Evolutionary conservation across 1,284 basidiomycete species (phyloP).

Genomic region (Cryptococcus hybrid): DNA sequence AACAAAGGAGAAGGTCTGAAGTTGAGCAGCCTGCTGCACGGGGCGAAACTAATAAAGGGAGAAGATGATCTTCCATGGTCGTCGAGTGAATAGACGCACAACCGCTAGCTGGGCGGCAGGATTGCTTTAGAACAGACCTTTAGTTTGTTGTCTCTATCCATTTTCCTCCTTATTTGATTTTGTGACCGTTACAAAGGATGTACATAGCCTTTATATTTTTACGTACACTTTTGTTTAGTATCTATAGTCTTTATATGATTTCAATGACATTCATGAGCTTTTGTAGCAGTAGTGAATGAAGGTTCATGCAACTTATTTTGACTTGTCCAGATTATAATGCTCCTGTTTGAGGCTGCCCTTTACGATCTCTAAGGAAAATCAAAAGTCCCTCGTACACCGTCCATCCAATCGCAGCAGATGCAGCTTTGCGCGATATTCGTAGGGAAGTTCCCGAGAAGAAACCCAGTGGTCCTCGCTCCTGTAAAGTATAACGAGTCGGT

Average conservation of each 20-base stretch:
- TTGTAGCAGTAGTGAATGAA: background rate
- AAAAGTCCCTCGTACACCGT: constrained; percentile 83
- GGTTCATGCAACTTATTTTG: background rate
- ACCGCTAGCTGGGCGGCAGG: background rate
- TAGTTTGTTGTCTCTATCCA: background rate
- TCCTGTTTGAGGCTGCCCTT: background rate
- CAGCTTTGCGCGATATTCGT: constrained; percentile 78
- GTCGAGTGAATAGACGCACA: background rate
- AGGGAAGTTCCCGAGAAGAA: constrained; percentile 85
- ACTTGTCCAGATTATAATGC: background rate
- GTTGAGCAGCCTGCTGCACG: no score
- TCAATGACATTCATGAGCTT: background rate
- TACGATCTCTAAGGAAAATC: constrained; percentile 50
- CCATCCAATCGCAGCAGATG: constrained; percentile 91
- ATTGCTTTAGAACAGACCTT: background rate
- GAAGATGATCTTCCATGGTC: background rate
- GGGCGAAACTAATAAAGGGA: background rate
- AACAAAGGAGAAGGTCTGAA: background rate
- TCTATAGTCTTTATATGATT: background rate
- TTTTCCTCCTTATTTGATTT: no score
- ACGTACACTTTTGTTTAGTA: background rate
- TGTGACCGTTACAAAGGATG: background rate
- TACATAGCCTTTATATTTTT: background rate
- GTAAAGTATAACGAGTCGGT: background rate
- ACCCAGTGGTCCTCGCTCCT: constrained; percentile 73